These are phyloP conservation scores for Hypericum androsaemum DNA, from an alignment of 345 rosid species.

Conservation along the genomic window DNA sequence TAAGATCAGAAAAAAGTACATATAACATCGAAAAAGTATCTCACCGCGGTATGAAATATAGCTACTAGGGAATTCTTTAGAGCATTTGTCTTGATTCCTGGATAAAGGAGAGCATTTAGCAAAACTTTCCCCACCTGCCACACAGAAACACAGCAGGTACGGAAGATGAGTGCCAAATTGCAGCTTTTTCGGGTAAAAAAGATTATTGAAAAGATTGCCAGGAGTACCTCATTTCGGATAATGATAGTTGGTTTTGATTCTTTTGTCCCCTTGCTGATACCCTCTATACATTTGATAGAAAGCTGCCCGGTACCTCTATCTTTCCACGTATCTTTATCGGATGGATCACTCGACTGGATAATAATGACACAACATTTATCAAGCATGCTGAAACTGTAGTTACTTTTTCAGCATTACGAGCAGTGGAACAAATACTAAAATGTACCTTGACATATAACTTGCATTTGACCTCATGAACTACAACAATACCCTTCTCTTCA, in stretches of 20 bases:
- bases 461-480: constrained; percentile 94
- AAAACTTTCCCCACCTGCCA: constrained; percentile 75
- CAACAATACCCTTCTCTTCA: constrained; percentile 69
- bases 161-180: constrained; percentile 3
- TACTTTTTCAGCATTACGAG: too few relatives aligned
- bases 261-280: constrained; percentile 65
- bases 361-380: too few relatives aligned
- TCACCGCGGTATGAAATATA: constrained; percentile 83
- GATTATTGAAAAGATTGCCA: not conserved
- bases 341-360: constrained; percentile 63
- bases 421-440: constrained; percentile 2
- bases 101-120: constrained; percentile 79
- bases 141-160: constrained; percentile 7
- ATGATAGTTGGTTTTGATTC: constrained; percentile 82
- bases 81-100: constrained; percentile 70
- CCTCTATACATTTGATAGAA: constrained; percentile 79
- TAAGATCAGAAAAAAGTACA: too few relatives aligned
- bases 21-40: not conserved
- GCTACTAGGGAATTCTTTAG: constrained; percentile 83
- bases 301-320: constrained; percentile 94
- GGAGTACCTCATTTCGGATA: constrained; percentile 76
- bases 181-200: not conserved
- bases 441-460: constrained; percentile 88
- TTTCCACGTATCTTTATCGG: constrained; percentile 85
- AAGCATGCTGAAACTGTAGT: too few relatives aligned